Evolutionary conservation across 1,284 basidiomycete genomes (phyloP), one percentile per base, ranked within the genome.

Genomic region (Apiotrichum gracile): DNA sequence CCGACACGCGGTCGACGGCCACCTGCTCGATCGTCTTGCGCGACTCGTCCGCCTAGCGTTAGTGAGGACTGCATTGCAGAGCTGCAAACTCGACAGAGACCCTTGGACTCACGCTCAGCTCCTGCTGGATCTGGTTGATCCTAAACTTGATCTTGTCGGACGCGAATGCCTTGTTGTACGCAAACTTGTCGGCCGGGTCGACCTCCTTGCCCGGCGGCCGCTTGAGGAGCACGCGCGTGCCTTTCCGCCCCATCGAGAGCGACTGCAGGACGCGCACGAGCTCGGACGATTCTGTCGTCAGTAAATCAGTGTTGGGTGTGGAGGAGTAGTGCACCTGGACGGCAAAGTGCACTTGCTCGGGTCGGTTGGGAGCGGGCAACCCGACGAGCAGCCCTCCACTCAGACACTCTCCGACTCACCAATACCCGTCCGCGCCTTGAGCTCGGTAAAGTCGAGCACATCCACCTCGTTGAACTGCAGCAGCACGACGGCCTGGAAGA

Each of bases 91-190:
- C 16, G 16, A 5, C 2, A 10, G 9, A 31, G 3, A 3, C 31
- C 2, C 4, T 4, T 35, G 7, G n/a, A 38, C 37, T 38, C 37
- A 38, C 37, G 37, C 37, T 38, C 37, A 92, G 87, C 68, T 92
- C 91, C 43, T 87, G 86, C 74, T 97, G 94, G 58, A 98, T 96
- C 48, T 92, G 90, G 69, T 94, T 97, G 77, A 98, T 94, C 72
- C 90, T 88, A 44, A 98, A 83, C 63, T 86, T 87, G 46, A 84
- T 78, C 24, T 84, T 81, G 9, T 86, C 81, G 67, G 94, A 88
- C 39, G 84, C 83, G 72, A 97, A 96, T 17, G 82, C 83, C 43
- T 83, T 78, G 73, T 97, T 97, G 78, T 88, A 89, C 31, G 74
- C 72, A 71, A 98, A 94, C 49, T 82, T 72, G 70, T 97, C 94